phyloP scores from a whole-genome alignment of 2,329 filamentous ascomycete species.

The Aspergillus awamori region DNA sequence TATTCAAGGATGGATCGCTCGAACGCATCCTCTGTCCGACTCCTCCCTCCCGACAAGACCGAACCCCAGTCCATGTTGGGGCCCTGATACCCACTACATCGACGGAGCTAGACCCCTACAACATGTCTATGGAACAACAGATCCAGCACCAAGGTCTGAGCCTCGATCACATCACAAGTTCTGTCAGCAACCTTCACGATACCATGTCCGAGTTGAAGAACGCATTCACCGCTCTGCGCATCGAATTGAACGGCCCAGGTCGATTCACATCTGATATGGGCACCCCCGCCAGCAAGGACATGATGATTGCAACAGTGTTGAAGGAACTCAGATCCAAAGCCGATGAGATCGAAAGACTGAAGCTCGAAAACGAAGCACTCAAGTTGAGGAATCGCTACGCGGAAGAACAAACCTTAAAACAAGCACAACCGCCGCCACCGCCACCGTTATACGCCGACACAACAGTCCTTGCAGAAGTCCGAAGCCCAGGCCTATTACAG shows the following conservation, averaged over 20 bases:
- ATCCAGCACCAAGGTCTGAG: slow-evolving; percentile 42
- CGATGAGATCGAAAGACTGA: slow-evolving; percentile 44
- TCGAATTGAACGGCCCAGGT: slow-evolving; percentile 39
- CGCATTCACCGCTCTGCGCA: slow-evolving; percentile 42
- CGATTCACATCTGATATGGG: slow-evolving; percentile 26
- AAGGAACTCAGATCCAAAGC: slow-evolving; percentile 44
- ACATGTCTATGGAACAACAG: slow-evolving; percentile 35
- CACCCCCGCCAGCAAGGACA: slow-evolving; percentile 25
- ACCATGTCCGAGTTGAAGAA: slow-evolving; percentile 45
- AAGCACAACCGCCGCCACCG: slow-evolving; percentile 10
- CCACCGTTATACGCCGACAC: slow-evolving; percentile 8
- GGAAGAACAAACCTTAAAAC: slow-evolving; percentile 32
- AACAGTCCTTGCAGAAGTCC: slow-evolving; percentile 32
- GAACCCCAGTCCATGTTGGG: slow-evolving; percentile 22
- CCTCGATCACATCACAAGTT: slow-evolving; percentile 43
- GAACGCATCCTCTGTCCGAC: slow-evolving; percentile 32
- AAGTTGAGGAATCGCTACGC: slow-evolving; percentile 40
- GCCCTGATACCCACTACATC: slow-evolving; percentile 29
- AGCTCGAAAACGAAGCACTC: slow-evolving; percentile 42
- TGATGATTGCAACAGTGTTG: slow-evolving; percentile 43
- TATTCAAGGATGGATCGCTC: slow-evolving; percentile 38
- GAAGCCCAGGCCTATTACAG: slow-evolving; percentile 40
- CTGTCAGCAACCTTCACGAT: slow-evolving; percentile 42
- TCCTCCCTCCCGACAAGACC: slow-evolving; percentile 26
- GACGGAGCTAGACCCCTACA: slow-evolving; percentile 21